Evolutionary conservation across 495 filamentous ascomycete species (phyloP), one percentile per base, ranked within the genome.

Genomic region (Aspergillus panamensis): DNA sequence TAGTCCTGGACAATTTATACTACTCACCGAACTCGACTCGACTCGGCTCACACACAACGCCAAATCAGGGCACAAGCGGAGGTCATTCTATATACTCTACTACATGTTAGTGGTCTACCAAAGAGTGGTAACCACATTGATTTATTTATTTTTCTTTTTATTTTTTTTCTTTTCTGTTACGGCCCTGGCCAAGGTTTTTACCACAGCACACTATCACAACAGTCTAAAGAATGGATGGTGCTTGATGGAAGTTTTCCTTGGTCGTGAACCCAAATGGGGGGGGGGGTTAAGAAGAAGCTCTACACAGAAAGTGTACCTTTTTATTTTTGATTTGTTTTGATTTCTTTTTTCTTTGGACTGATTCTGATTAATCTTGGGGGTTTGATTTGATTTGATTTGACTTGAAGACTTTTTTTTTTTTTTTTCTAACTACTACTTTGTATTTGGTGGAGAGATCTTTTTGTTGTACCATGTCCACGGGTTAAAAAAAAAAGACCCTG

Each of bases 211-310:
- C n/a, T n/a, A n/a, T n/a, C n/a, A 39, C 35, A 39, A 39, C 35
- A 39, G 35, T 13, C 35, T 13, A 39, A 39, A 39, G 14, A 39
- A 39, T 5, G 35, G n/a, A n/a, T 39, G 35, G 35, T n/a, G n/a
- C 8, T n/a, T 33, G 48, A 16, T 33, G 32, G 29, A 32, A 33
- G 29, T 31, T 50, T 50, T 33, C 48, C 48, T 33, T 32, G 48
- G 48, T 19, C 32, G 14, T 12, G 14, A n/a, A 50, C 48, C 48
- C 48, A 50, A 50, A 50, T 50, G 48, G 48, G 48, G 48, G 48
- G 48, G 48, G 48, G 48, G 48, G 48, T 14, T 32, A 30, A 5
- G 17, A 30, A 29, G 20, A 49, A 49, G 20, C 8, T n/a, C 17
- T 19, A 13, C 16, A 39, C 14, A 13, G 8, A n/a, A 39, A 39